Percentiles rank a stretch among this genome's conserved stretches.
Conservation (phyloP, 2,329 filamentous ascomycete genomes). For the Penicillium sp. region DNA sequence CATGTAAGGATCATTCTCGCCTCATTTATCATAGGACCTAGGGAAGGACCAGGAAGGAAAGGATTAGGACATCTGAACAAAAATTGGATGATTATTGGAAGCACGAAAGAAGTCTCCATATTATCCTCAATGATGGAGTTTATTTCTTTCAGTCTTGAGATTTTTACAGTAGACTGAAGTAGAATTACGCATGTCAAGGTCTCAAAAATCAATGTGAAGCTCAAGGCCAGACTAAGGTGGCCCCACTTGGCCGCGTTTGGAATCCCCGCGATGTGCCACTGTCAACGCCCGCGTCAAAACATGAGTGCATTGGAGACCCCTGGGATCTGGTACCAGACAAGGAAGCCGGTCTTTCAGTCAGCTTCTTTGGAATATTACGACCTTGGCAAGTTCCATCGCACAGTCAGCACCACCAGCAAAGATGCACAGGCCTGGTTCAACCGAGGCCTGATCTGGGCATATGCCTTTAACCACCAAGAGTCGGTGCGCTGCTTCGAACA, state of each 20-base stretch:
- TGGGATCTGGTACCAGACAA: conserved; percentile 5
- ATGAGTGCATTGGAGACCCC: not conserved
- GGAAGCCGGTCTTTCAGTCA: not conserved
- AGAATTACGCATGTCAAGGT: too few relatives aligned
- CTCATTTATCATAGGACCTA: too few relatives aligned
- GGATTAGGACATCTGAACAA: too few relatives aligned
- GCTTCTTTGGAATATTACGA: conserved; percentile 30
- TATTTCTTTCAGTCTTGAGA: too few relatives aligned
- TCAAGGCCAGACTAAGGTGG: too few relatives aligned
- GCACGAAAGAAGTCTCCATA: too few relatives aligned
- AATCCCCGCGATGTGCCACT: not conserved
- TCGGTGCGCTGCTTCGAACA: conserved; percentile 35
- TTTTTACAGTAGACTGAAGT: too few relatives aligned
- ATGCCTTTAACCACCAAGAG: conserved; percentile 42
- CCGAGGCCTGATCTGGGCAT: conserved; percentile 39
- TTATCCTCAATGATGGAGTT: too few relatives aligned
- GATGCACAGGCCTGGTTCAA: conserved; percentile 40
- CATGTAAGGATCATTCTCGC: not conserved
- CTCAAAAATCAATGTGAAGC: too few relatives aligned
- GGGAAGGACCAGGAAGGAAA: too few relatives aligned
- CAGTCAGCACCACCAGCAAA: conserved; percentile 26
- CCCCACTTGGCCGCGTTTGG: not conserved
- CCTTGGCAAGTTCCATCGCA: conserved; percentile 37
- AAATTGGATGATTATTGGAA: too few relatives aligned
- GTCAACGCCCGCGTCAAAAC: not conserved